These are phyloP conservation scores for Epichloe uncinata DNA, from an alignment of 2,329 filamentous ascomycete genomes.

Conservation along the genomic window DNA sequence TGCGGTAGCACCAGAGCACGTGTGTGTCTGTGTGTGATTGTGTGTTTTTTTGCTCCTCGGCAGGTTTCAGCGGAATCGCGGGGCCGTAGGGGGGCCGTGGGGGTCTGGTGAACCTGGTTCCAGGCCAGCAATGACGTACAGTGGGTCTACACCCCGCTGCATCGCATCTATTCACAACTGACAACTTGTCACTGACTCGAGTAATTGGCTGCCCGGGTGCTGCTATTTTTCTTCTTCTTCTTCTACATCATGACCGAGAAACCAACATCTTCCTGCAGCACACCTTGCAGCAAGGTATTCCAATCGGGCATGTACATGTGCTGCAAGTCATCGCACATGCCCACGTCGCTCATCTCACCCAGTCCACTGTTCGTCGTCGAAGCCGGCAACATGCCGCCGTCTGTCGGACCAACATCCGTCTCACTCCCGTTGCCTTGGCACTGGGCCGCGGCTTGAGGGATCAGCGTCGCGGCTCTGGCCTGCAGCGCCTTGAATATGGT, in stretches of 20 bases:
- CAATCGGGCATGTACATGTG: slow-evolving; percentile 15
- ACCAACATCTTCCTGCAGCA: slow-evolving; percentile 14
- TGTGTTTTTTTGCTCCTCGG: neutral
- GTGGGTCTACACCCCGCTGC: too few species aligned
- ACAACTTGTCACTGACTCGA: too few species aligned
- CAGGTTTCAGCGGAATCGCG: neutral
- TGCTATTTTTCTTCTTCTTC: neutral
- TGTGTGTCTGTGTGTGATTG: too few species aligned
- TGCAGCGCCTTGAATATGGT: slow-evolving; percentile 17
- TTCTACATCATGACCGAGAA: slow-evolving; percentile 9
- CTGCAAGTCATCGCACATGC: slow-evolving; percentile 4
- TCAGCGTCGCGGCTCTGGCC: slow-evolving; percentile 15
- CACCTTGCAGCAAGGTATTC: slow-evolving; percentile 17
- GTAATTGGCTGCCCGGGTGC: too few species aligned
- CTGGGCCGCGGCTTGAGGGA: slow-evolving; percentile 5
- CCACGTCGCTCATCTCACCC: neutral
- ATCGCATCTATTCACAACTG: too few species aligned
- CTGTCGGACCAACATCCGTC: neutral
- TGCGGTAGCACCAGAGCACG: too few species aligned
- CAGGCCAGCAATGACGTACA: neutral
- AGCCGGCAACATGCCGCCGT: slow-evolving; percentile 1
- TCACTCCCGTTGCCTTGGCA: neutral
- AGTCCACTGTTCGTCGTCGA: neutral
- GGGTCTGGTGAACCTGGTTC: too few species aligned
- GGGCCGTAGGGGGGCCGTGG: neutral